Percentiles rank a stretch among this genome's conserved stretches.
These are phyloP conservation scores for Ramalina intermedia DNA, from an alignment of 495 filamentous ascomycete species.

Conservation along the genomic window DNA sequence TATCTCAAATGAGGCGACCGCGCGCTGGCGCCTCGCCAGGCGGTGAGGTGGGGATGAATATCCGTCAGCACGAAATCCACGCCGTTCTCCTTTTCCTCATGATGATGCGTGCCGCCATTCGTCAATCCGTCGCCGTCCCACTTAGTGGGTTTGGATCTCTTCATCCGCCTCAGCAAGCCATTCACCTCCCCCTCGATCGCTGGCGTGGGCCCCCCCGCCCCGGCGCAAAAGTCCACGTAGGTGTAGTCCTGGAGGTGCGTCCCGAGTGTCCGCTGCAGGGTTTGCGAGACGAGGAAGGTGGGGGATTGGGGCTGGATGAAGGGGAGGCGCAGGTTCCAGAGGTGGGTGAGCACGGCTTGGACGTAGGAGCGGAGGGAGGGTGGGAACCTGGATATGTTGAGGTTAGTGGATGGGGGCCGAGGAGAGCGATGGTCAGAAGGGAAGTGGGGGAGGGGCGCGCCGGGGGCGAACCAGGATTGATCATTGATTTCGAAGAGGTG, in stretches of 20 bases:
- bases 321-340: constrained; percentile 20
- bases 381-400: constrained; percentile 12
- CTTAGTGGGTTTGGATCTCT: too few species aligned
- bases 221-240: constrained; percentile 63
- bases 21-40: constrained; percentile 40
- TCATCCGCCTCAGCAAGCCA: constrained; percentile 11
- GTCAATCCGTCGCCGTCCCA: not conserved
- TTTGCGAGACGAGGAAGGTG: constrained; percentile 22
- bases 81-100: constrained; percentile 10
- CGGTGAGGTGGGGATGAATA: constrained; percentile 45
- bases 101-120: not conserved
- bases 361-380: constrained; percentile 19
- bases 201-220: constrained; percentile 54
- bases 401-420: not conserved
- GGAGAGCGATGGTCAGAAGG: not conserved
- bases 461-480: constrained; percentile 17
- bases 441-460: not conserved
- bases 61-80: constrained; percentile 57
- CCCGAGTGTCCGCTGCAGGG: constrained; percentile 27
- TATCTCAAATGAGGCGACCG: constrained; percentile 37
- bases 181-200: constrained; percentile 46
- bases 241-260: constrained; percentile 29
- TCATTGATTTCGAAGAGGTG: constrained; percentile 26
- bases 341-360: constrained; percentile 21
- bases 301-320: constrained; percentile 14